Conservation (phyloP, 345 rosid genomes). For the Rhizophora apiculata region DNA sequence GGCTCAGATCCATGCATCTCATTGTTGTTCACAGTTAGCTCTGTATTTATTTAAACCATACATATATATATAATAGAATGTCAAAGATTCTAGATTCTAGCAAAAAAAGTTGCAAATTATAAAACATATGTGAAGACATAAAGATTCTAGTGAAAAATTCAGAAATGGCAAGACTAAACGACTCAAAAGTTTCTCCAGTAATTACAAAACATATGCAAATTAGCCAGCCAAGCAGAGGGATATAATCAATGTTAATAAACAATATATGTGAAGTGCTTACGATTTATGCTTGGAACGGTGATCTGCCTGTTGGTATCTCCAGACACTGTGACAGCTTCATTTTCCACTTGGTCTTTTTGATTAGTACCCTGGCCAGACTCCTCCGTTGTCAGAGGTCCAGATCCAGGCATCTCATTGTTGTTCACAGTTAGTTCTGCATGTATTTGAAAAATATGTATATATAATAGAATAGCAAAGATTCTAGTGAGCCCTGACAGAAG, state of each 20-base stretch:
- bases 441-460: not conserved
- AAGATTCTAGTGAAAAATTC: slow-evolving; percentile 19
- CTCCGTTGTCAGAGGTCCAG: slow-evolving; percentile 20
- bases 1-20: slow-evolving; percentile 13
- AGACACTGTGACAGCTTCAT: slow-evolving; percentile 20
- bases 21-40: slow-evolving; percentile 11
- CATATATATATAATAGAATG: not conserved
- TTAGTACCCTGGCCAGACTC: slow-evolving; percentile 11
- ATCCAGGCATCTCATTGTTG: slow-evolving; percentile 11
- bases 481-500: not conserved
- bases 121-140: no score
- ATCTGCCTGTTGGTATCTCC: slow-evolving; percentile 24
- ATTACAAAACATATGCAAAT: not conserved
- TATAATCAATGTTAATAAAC: no score
- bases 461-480: not conserved
- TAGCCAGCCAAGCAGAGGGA: not conserved
- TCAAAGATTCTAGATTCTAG: slow-evolving; percentile 1
- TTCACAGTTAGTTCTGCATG: slow-evolving; percentile 22
- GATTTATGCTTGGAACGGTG: slow-evolving; percentile 15
- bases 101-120: not conserved
- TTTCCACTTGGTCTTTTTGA: slow-evolving; percentile 20
- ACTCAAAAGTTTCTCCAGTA: slow-evolving; percentile 8
- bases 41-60: slow-evolving; percentile 13
- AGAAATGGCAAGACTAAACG: slow-evolving; percentile 22
- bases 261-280: slow-evolving; percentile 17